These are phyloP conservation scores for Monilinia vaccinii-corymbosi DNA, from an alignment of 2,329 filamentous ascomycete genomes.

Conservation along the genomic window DNA sequence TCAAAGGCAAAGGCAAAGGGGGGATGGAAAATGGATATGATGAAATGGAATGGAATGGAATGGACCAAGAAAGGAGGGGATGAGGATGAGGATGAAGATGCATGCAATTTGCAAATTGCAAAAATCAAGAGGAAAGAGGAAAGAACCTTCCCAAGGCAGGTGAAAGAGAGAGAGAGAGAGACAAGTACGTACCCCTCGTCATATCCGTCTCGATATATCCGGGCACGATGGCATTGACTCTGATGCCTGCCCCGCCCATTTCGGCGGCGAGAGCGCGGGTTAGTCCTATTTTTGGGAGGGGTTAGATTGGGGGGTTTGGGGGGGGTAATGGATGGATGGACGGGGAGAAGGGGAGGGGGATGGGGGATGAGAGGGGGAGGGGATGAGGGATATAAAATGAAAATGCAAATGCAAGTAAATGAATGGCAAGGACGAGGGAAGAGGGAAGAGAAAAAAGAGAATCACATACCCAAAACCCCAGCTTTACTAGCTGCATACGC, in stretches of 20 bases:
- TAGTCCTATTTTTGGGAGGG: conserved; percentile 40
- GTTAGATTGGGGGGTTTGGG: background rate
- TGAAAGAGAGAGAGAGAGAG: background rate
- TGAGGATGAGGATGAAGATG: too few species aligned
- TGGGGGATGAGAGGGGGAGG: background rate
- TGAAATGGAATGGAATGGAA: too few species aligned
- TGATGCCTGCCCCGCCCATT: conserved; percentile 50
- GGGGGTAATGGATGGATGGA: background rate
- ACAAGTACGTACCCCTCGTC: conserved; percentile 50
- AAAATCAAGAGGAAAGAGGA: too few species aligned
- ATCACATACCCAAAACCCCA: conserved; percentile 55
- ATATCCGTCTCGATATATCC: conserved; percentile 79
- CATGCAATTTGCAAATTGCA: too few species aligned
- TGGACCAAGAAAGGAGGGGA: too few species aligned
- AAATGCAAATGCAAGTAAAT: too few species aligned
- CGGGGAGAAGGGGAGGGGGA: background rate
- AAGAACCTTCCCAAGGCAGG: too few species aligned
- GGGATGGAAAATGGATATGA: background rate
- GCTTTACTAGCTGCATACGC: conserved; percentile 76
- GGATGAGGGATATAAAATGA: too few species aligned
- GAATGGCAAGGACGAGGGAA: too few species aligned
- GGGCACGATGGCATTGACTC: conserved; percentile 73
- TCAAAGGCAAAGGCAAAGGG: too few species aligned
- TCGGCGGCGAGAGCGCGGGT: conserved; percentile 59
- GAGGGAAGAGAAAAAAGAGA: background rate